Evolutionary conservation across 164 flowering plant species (phyloP).

Genomic region (Stephania cephalantha): DNA sequence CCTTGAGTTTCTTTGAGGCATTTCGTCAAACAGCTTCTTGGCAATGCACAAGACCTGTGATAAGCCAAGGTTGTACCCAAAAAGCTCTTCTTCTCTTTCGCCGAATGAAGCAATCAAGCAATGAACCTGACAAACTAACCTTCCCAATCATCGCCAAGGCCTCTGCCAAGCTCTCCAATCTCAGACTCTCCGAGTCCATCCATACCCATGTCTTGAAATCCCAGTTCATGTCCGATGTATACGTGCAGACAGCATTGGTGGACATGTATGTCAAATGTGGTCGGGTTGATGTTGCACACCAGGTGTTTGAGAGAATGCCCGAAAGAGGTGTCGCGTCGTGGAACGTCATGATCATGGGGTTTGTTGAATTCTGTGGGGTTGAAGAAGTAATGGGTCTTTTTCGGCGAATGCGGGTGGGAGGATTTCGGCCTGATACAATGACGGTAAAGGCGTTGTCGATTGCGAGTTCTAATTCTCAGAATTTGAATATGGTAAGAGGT

Average conservation of each 20-base stretch:
- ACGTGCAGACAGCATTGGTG: slow-evolving; percentile 43
- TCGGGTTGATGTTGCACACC: slow-evolving; percentile 22
- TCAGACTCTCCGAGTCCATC: slow-evolving; percentile 27
- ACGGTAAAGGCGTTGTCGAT: slow-evolving; percentile 24
- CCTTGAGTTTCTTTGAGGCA: slow-evolving; percentile 12
- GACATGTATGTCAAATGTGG: slow-evolving; percentile 43
- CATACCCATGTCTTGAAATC: slow-evolving; percentile 55
- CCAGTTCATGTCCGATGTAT: slow-evolving; percentile 32
- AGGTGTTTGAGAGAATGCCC: slow-evolving; percentile 45
- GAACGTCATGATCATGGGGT: slow-evolving; percentile 57
- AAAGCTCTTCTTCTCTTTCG: slow-evolving; percentile 46
- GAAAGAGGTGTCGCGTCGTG: slow-evolving; percentile 50
- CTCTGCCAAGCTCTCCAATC: slow-evolving; percentile 38
- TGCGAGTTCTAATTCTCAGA: slow-evolving; percentile 8
- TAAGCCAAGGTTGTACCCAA: slow-evolving; percentile 20
- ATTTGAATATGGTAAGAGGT: slow-evolving; percentile 20
- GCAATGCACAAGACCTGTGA: too few species aligned
- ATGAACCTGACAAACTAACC: slow-evolving; percentile 47
- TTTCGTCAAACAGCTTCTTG: too few species aligned
- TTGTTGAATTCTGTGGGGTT: slow-evolving; percentile 31
- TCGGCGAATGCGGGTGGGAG: slow-evolving; percentile 32
- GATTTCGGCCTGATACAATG: slow-evolving; percentile 37
- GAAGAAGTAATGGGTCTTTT: slow-evolving; percentile 29
- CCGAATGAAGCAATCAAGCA: slow-evolving; percentile 39
- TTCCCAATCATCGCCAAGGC: slow-evolving; percentile 58